Conservation (phyloP, 2,329 filamentous ascomycete genomes). For the Byssoonygena ceratinophila region DNA sequence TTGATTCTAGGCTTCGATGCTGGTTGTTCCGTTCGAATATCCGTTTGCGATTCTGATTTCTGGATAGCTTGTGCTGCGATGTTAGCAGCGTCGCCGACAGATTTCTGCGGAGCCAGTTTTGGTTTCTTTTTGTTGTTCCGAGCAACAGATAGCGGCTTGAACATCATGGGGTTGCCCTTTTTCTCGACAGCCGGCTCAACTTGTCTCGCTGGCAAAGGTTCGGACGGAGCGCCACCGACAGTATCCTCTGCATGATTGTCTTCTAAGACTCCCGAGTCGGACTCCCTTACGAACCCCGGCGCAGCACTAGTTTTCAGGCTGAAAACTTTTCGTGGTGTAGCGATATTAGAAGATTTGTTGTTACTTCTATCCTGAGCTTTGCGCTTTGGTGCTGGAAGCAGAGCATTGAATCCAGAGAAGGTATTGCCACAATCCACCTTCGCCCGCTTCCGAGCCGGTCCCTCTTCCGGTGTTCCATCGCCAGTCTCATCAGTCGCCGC, state of each 20-base stretch:
- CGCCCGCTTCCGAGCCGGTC: slow-evolving; percentile 10
- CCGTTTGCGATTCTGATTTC: slow-evolving; percentile 13
- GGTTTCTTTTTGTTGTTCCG: slow-evolving; percentile 59
- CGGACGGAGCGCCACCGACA: not conserved
- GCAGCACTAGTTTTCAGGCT: slow-evolving; percentile 73
- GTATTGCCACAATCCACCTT: slow-evolving; percentile 39
- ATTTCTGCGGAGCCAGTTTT: slow-evolving; percentile 23
- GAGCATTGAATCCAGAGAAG: slow-evolving; percentile 74
- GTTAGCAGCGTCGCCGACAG: slow-evolving; percentile 15
- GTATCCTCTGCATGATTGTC: slow-evolving; percentile 18
- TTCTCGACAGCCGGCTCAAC: slow-evolving; percentile 39
- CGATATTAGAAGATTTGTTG: slow-evolving; percentile 23
- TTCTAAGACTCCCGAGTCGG: slow-evolving; percentile 34
- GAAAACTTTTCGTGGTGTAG: slow-evolving; percentile 45
- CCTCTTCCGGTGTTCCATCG: slow-evolving; percentile 29
- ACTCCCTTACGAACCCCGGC: slow-evolving; percentile 61
- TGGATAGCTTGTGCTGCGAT: slow-evolving; percentile 16
- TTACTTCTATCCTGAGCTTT: slow-evolving; percentile 16
- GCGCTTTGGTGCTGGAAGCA: slow-evolving; percentile 74
- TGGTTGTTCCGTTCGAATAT: slow-evolving; percentile 14
- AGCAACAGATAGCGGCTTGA: slow-evolving; percentile 76
- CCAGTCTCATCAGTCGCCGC: slow-evolving; percentile 23
- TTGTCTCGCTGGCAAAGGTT: slow-evolving; percentile 21
- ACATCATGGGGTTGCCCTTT: slow-evolving; percentile 72
- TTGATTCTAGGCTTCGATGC: slow-evolving; percentile 35